Base-by-base conservation (phyloP, 176 grass and related monocot species). In the Lolium rigidum region DNA sequence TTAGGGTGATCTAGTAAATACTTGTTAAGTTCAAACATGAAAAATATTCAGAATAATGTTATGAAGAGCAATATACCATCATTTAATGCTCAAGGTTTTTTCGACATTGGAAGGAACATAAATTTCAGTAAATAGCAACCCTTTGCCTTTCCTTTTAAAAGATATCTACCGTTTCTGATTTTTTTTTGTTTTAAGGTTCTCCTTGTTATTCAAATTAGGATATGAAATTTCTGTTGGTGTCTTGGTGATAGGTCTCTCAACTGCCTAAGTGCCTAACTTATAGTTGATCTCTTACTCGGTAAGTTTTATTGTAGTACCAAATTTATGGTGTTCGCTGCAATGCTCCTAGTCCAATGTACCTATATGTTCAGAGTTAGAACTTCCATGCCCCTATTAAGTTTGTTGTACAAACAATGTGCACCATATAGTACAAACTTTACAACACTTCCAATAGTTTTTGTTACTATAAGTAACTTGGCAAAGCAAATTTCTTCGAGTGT, bases 221-320 rank as follows among this genome's bases (percentile, higher is more conserved):
- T 54, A 69, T 35, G 35, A 5, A 70, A 11, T 61, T 61, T 10
- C n/a, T 3, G 1, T 61, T 24, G 58, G 21, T 65, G 24, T 65
- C 62, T 64, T 64, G 1, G 2, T 74, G 1, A 74, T 50, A 16
- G 6, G 44, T 7, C 70, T 49, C 70, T 50, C 10, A 2, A 38
- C 43, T 52, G 4, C 44, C 59, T 67, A 47, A 35, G 31, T 35
- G 31, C 31, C 31, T 76, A 63, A 3, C 37, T 84, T 21, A 37
- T 63, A 22, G 4, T 28, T 25, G 3, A 14, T 3, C 3, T 31
- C 48, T 76, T 75, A 10, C 14, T 18, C 14, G 10, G 15, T 17
- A 52, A 54, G 37, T 22, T 84, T 48, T 76, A 10, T 24, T 38
- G 12, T 65, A 84, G 25, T 39, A 76, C 18, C 46, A 77, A 54